A percentile compares a stretch with the other conserved stretches of the same genome.
phyloP scores from a whole-genome alignment of 495 filamentous ascomycete genomes.

The Pyrenula massariospora region DNA sequence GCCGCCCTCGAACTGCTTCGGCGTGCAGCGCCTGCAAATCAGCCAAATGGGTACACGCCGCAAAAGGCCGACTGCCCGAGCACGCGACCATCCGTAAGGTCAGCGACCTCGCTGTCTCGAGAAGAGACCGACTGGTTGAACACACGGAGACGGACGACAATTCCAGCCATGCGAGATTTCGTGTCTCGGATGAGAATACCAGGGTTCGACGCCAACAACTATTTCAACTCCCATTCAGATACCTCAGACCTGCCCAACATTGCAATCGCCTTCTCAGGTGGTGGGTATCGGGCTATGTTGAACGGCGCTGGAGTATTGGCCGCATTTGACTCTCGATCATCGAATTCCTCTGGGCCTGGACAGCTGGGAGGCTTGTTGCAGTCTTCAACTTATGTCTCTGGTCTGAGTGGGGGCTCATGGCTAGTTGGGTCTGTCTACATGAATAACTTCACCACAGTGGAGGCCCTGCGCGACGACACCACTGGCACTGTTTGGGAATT shows the following conservation, averaged over 20 bases:
- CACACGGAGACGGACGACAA: slow-evolving; percentile 35
- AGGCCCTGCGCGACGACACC: slow-evolving; percentile 44
- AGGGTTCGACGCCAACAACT: slow-evolving; percentile 62
- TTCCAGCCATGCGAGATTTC: slow-evolving; percentile 60
- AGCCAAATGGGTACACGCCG: slow-evolving; percentile 35
- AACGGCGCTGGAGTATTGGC: slow-evolving; percentile 81
- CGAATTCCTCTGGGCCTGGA: slow-evolving; percentile 49
- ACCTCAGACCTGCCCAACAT: slow-evolving; percentile 52
- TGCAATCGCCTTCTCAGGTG: slow-evolving; percentile 48
- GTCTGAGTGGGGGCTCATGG: slow-evolving; percentile 83
- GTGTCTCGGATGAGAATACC: slow-evolving; percentile 60
- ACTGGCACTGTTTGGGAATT: slow-evolving; percentile 62
- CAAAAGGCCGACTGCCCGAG: slow-evolving; percentile 26
- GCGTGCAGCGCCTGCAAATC: slow-evolving; percentile 26
- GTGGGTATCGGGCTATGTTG: slow-evolving; percentile 77
- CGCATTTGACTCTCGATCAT: slow-evolving; percentile 71
- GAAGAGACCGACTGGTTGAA: slow-evolving; percentile 62
- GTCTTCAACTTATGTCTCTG: slow-evolving; percentile 71
- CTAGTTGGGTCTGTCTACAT: slow-evolving; percentile 72
- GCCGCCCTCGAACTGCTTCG: neutral
- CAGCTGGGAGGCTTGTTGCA: slow-evolving; percentile 81
- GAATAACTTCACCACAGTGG: slow-evolving; percentile 81
- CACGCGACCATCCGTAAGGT: slow-evolving; percentile 36
- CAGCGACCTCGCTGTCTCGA: slow-evolving; percentile 44
- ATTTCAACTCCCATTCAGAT: slow-evolving; percentile 46